Base-by-base conservation (phyloP, 2,329 filamentous ascomycete species). In the Nemania sp. region DNA sequence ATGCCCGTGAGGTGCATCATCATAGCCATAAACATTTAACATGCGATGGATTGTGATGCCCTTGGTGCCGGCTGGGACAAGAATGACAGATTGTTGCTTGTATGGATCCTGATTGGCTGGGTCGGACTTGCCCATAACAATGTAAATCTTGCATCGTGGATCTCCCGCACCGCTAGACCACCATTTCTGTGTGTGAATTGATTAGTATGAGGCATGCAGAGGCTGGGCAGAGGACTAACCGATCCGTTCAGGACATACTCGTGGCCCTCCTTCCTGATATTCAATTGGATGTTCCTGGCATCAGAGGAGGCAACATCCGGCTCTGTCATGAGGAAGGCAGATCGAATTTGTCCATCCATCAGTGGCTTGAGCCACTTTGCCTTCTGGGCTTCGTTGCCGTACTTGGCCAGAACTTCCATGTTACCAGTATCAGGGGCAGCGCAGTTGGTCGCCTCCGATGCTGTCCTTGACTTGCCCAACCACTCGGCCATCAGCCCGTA, bases 401-500 rank as follows among this genome's bases (percentile, higher is more conserved):
- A 97, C 80, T 94, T 95, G 72, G 92, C 92, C 68, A 97, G 75
- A 20, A 97, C 92, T 75, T 97, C 92, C 92, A 97, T 97, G 77
- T 97, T 97, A 51, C 92, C 92, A 3, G 93, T 97, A 76, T 97
- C 92, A 2, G 93, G 92, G 3, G 92, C 92, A 37, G 92, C 84
- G 78, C 92, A 96, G 78, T 97, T 97, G 75, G 89, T 90, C 25
- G 92, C 92, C 80, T 95, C 91, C 7, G 90, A 91, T 11, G 92
- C 95, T 64, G 87, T 82, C 73, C 85, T 83, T 68, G 91, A 96
- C 80, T 91, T 94, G 66, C 95, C 95, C 69, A 98, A 81, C 79
- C 91, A 90, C 80, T 99, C 95, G 17, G 95, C 95, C 93, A 98
- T 99, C 70, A 99, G 80, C 12, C 93, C 95, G 74, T 99, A 99